Conservation (phyloP, 2,329 filamentous ascomycete species). For the Chaetomium globosum region DNA sequence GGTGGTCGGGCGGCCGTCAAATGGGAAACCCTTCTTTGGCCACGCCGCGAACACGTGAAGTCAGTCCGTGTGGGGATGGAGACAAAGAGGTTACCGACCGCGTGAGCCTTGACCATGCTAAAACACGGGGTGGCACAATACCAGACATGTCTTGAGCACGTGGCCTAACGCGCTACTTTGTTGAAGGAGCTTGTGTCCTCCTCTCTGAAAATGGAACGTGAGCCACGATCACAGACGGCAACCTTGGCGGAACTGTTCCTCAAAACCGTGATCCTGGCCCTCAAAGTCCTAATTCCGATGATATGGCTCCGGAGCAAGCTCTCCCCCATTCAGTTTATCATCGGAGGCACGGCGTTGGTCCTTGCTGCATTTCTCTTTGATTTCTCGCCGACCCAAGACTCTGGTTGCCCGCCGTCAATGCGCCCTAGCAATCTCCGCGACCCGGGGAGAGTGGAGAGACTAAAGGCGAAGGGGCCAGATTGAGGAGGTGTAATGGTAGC, state of each 20-base stretch:
- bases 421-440: background rate
- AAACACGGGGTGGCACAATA: background rate
- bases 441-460: background rate
- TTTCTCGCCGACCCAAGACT: background rate
- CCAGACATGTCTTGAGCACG: background rate
- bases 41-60: background rate
- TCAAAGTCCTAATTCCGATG: conserved; percentile 30
- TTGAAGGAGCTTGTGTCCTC: background rate
- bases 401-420: background rate
- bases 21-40: background rate
- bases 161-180: background rate
- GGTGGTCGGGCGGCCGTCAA: background rate
- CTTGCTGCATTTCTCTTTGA: conserved; percentile 9
- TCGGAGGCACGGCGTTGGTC: conserved; percentile 19
- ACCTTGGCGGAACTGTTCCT: conserved; percentile 24
- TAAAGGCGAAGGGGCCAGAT: background rate
- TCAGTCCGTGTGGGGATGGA: background rate
- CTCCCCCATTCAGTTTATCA: conserved; percentile 29
- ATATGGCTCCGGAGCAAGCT: conserved; percentile 33
- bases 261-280: conserved; percentile 22
- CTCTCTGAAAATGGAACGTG: background rate
- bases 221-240: background rate
- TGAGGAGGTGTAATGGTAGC: background rate
- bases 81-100: background rate
- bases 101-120: background rate